Conservation (phyloP, 208 protist species). For the Trypanosoma melophagium region DNA sequence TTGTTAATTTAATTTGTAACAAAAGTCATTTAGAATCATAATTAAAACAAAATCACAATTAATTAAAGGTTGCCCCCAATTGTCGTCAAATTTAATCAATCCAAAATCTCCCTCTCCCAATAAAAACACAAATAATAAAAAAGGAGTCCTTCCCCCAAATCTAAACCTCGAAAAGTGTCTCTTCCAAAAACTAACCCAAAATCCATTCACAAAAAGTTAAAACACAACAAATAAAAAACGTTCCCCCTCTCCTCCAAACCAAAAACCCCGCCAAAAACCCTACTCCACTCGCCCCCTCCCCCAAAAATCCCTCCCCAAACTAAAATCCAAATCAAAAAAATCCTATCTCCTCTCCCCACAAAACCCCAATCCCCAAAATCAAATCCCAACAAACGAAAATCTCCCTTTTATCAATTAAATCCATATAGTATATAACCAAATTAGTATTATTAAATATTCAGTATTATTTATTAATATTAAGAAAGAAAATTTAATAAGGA, state of each 20-base stretch:
- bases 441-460: conserved; percentile 45
- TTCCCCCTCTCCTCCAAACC: not conserved
- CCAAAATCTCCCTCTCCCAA: conserved; percentile 8
- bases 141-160: conserved; percentile 16
- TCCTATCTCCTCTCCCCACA: not conserved
- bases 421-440: conserved; percentile 15
- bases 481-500: conserved; percentile 41
- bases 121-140: conserved; percentile 3
- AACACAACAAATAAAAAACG: conserved; percentile 9
- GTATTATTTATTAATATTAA: conserved; percentile 48
- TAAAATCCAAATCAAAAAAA: conserved; percentile 2
- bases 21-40: conserved; percentile 8
- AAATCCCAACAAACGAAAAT: conserved; percentile 7
- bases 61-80: conserved; percentile 31
- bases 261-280: conserved; percentile 26
- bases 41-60: conserved; percentile 17
- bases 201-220: conserved; percentile 18
- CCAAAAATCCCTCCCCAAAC: conserved; percentile 16
- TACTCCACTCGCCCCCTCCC: too few relatives aligned
- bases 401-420: conserved; percentile 3
- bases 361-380: conserved; percentile 14
- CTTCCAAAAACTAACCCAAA: conserved; percentile 20
- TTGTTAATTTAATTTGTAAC: conserved; percentile 21
- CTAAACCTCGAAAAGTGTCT: conserved; percentile 13
- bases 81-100: conserved; percentile 20